phyloP scores from a whole-genome alignment of 257 asterid species.

The Fraxinus cuspidata region DNA sequence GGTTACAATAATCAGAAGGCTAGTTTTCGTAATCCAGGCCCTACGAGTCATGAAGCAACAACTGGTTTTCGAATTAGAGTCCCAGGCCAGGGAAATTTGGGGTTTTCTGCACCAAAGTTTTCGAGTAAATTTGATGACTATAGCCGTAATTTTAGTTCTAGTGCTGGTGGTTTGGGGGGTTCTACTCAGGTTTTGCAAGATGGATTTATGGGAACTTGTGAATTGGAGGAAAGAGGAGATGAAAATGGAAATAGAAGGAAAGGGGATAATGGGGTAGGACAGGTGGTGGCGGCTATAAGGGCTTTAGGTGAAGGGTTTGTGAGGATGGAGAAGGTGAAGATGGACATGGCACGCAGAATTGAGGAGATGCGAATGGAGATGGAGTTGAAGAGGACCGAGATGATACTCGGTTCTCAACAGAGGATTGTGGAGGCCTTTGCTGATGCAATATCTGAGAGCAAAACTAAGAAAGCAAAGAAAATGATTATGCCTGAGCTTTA shows the following conservation, averaged over 20 bases:
- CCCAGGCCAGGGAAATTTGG: constrained; percentile 52
- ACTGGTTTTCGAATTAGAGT: constrained; percentile 77
- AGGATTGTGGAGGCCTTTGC: constrained; percentile 79
- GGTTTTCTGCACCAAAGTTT: constrained; percentile 35
- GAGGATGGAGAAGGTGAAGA: constrained; percentile 88
- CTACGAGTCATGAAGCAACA: constrained; percentile 48
- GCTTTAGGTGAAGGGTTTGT: constrained; percentile 84
- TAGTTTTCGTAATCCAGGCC: constrained; percentile 30
- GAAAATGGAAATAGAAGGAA: constrained; percentile 33
- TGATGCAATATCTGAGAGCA: constrained; percentile 52
- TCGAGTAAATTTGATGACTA: constrained; percentile 47
- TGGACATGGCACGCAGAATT: constrained; percentile 81
- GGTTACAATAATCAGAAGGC: constrained; percentile 27
- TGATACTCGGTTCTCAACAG: constrained; percentile 88
- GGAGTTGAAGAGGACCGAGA: constrained; percentile 97
- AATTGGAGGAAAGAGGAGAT: constrained; percentile 39
- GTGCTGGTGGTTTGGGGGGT: constrained; percentile 40
- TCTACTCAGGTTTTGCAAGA: constrained; percentile 44
- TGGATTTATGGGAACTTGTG: constrained; percentile 40
- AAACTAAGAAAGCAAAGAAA: constrained; percentile 55
- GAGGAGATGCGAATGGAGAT: constrained; percentile 93
- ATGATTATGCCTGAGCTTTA: constrained; percentile 39
- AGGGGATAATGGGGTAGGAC: constrained; percentile 46
- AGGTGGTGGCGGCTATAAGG: constrained; percentile 64
- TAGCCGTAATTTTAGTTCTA: constrained; percentile 41